phyloP scores from a whole-genome alignment of 2,329 filamentous ascomycete species.

The Arthroderma uncinatum region DNA sequence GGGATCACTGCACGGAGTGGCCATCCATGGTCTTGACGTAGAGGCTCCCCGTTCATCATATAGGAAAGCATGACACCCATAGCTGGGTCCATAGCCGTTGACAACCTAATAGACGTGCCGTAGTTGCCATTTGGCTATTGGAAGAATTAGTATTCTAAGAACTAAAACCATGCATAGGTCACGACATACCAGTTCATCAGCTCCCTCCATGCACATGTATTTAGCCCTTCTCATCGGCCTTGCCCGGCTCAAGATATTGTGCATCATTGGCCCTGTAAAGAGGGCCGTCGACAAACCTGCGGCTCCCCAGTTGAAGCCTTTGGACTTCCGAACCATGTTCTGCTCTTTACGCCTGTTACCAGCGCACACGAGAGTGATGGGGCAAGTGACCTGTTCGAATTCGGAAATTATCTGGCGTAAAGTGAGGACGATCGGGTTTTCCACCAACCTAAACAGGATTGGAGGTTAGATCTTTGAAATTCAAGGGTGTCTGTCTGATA shows the following conservation, averaged over 20 bases:
- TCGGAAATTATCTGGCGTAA: conserved; percentile 60
- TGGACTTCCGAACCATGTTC: conserved; percentile 78
- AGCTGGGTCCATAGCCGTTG: conserved; percentile 76
- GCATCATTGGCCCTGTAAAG: conserved; percentile 72
- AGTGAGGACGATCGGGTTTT: conserved; percentile 60
- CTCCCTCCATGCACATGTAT: conserved; percentile 86
- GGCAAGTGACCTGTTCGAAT: conserved; percentile 73
- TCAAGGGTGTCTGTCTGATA: background rate
- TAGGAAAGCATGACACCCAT: conserved; percentile 77
- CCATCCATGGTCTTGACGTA: conserved; percentile 75
- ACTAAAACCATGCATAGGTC: background rate
- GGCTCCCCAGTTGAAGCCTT: conserved; percentile 89
- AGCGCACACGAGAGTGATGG: conserved; percentile 81
- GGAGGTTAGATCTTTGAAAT: background rate
- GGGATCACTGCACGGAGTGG: conserved; percentile 75
- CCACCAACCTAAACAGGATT: conserved; percentile 49
- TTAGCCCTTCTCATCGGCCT: conserved; percentile 57
- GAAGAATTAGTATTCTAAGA: conserved; percentile 8
- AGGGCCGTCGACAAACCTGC: conserved; percentile 77
- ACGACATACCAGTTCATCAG: conserved; percentile 55
- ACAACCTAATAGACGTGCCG: conserved; percentile 76
- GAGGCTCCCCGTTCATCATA: conserved; percentile 75
- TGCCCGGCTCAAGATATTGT: conserved; percentile 58
- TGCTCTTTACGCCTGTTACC: conserved; percentile 90
- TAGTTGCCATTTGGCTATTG: conserved; percentile 70